Evolutionary conservation across 129 eudicot genomes (phyloP).

Genomic region (Cynara cardunculus): DNA sequence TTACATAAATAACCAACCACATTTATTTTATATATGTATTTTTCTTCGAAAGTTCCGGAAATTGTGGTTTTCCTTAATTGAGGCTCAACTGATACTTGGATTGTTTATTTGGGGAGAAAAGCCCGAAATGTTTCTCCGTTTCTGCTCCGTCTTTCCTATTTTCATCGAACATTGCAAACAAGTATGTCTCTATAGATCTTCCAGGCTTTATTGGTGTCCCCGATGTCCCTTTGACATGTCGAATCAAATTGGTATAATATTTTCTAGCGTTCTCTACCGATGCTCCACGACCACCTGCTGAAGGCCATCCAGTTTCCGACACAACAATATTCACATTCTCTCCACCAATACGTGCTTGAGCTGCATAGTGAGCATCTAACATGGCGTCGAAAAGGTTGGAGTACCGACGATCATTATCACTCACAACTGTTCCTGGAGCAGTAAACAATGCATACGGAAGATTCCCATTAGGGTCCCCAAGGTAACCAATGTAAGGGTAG

Average conservation of each 20-base stretch:
- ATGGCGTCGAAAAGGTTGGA: slow-evolving; percentile 29
- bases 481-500: too few species aligned
- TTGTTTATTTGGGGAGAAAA: slow-evolving; percentile 21
- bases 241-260: slow-evolving; percentile 11
- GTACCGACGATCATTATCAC: slow-evolving; percentile 6
- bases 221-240: slow-evolving; percentile 4
- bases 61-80: neutral
- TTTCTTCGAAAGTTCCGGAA: neutral
- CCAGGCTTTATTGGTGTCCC: slow-evolving; percentile 30
- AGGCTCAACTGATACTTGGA: slow-evolving; percentile 22
- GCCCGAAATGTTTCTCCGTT: slow-evolving; percentile 25
- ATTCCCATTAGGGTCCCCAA: too few species aligned
- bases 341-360: slow-evolving; percentile 24
- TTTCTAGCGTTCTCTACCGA: slow-evolving; percentile 18
- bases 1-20: neutral
- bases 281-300: slow-evolving; percentile 2
- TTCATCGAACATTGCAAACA: slow-evolving; percentile 40
- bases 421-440: slow-evolving; percentile 13
- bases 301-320: slow-evolving; percentile 37
- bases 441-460: too few species aligned
- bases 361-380: slow-evolving; percentile 36
- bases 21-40: neutral
- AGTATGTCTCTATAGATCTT: slow-evolving; percentile 22
- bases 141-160: slow-evolving; percentile 5
- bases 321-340: slow-evolving; percentile 23